These are phyloP conservation scores for Smallanthus sonchifolius DNA, from an alignment of 129 eudicot species.

Conservation along the genomic window DNA sequence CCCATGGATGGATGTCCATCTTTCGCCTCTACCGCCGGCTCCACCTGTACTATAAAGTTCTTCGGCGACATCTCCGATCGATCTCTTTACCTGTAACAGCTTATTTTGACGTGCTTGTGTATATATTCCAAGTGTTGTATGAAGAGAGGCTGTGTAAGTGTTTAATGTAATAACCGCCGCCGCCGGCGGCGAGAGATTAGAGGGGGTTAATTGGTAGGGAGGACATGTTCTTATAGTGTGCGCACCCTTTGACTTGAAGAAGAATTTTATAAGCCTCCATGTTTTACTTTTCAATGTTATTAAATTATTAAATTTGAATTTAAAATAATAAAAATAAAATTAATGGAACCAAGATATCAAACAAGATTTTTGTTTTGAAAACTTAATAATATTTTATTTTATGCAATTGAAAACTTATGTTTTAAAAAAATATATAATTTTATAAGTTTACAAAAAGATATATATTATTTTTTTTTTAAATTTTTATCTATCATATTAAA, in stretches of 20 bases:
- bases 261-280: neutral
- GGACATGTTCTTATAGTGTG: conserved; percentile 19
- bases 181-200: neutral
- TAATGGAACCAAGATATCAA: too few relatives aligned
- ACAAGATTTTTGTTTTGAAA: too few relatives aligned
- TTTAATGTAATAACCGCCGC: neutral
- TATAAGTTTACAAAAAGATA: too few relatives aligned
- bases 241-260: conserved; percentile 8
- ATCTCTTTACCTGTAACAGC: neutral
- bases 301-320: neutral
- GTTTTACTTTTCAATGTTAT: conserved; percentile 7
- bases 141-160: neutral
- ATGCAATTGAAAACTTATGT: too few relatives aligned
- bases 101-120: neutral
- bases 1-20: conserved; percentile 72
- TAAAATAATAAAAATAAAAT: too few relatives aligned
- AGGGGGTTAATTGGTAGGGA: neutral
- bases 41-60: conserved; percentile 55
- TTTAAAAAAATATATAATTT: too few relatives aligned
- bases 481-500: too few relatives aligned
- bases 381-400: too few relatives aligned
- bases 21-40: conserved; percentile 56
- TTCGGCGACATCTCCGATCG: conserved; percentile 45
- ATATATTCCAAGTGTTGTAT: neutral
- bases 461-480: too few relatives aligned